Evolutionary conservation across 495 filamentous ascomycete genomes (phyloP).

Genomic region (Aspergillus sclerotioniger): DNA sequence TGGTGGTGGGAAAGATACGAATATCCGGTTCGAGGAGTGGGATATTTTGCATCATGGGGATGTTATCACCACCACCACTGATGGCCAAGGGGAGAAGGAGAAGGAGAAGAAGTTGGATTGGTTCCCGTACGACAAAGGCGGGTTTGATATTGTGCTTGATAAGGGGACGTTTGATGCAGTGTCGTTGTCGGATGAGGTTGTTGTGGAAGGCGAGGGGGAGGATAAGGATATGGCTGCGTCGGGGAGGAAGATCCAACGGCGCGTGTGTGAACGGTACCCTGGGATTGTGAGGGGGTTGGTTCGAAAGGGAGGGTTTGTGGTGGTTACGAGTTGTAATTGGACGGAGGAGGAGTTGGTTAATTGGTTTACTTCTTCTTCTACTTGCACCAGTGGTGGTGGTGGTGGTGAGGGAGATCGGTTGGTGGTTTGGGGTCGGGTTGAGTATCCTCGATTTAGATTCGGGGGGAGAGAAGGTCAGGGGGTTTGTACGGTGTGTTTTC

Average conservation of each 20-base stretch:
- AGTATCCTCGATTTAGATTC: conserved; percentile 83
- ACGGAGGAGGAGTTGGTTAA: conserved; percentile 78
- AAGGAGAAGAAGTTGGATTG: conserved; percentile 28
- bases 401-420: conserved; percentile 38
- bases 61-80: conserved; percentile 18
- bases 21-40: conserved; percentile 66
- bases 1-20: conserved; percentile 14
- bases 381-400: neutral
- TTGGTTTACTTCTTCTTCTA: conserved; percentile 61
- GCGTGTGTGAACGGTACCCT: conserved; percentile 72
- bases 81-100: conserved; percentile 16
- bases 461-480: conserved; percentile 82
- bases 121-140: conserved; percentile 35
- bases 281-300: conserved; percentile 62
- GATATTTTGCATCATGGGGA: conserved; percentile 64
- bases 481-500: conserved; percentile 79
- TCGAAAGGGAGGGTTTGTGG: conserved; percentile 64
- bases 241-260: conserved; percentile 32
- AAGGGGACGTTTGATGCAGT: conserved; percentile 98
- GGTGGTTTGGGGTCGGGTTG: conserved; percentile 60
- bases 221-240: neutral
- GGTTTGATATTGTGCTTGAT: conserved; percentile 87
- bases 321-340: conserved; percentile 98
- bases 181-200: conserved; percentile 62
- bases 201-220: conserved; percentile 30